A percentile compares a stretch with the other conserved stretches of the same genome.
Conservation (phyloP, 768 basidiomycete species). For the Coprinellus micaceus region DNA sequence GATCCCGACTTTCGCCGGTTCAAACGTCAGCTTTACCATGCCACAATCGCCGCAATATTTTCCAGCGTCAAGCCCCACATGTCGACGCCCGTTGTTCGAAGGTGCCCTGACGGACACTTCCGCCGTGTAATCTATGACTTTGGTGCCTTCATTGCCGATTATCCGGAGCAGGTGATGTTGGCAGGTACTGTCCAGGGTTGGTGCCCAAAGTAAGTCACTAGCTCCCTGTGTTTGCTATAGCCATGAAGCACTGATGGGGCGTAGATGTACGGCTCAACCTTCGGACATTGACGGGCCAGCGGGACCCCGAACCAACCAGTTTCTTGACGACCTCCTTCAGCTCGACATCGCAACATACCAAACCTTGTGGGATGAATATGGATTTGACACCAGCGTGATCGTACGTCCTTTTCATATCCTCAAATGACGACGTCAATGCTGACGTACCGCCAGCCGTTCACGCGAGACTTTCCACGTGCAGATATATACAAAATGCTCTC, state of each 20-base stretch:
- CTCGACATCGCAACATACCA: background rate
- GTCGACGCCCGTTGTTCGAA: conserved; percentile 3
- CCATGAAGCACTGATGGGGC: background rate
- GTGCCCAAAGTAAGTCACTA: conserved; percentile 23
- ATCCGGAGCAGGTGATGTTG: conserved; percentile 25
- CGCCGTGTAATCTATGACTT: conserved; percentile 20
- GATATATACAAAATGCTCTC: conserved; percentile 31
- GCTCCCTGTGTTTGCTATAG: background rate
- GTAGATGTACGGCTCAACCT: conserved; percentile 3
- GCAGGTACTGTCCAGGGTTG: conserved; percentile 22
- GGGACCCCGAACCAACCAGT: background rate
- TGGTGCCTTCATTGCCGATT: conserved; percentile 29
- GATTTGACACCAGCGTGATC: background rate
- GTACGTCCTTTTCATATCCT: background rate
- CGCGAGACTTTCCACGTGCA: conserved; percentile 25
- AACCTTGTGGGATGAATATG: conserved; percentile 6
- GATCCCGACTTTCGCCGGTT: conserved; percentile 19
- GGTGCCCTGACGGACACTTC: conserved; percentile 25
- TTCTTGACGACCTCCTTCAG: background rate
- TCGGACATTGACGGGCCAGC: background rate
- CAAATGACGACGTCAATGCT: background rate
- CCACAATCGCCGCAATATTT: conserved; percentile 3
- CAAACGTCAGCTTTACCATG: conserved; percentile 6
- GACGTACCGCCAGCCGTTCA: conserved; percentile 24
- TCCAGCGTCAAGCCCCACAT: background rate